Evolutionary conservation across 352 stramenopile species (phyloP).

Genomic region (Phytophthora pini): DNA sequence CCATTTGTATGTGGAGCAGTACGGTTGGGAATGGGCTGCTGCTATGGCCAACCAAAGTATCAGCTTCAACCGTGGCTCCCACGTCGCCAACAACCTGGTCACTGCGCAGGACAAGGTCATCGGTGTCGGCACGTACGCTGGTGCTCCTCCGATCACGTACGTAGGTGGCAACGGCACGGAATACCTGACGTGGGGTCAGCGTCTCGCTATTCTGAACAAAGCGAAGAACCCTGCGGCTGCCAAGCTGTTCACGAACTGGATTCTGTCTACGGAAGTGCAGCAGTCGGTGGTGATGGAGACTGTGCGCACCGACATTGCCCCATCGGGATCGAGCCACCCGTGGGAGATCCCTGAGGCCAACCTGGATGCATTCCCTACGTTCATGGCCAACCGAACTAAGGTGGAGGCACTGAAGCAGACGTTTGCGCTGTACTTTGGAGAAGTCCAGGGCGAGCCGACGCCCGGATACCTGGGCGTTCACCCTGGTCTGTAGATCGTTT

Average conservation of each 20-base stretch:
- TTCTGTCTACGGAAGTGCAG: conserved; percentile 44
- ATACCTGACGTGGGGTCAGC: conserved; percentile 53
- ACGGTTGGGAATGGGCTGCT: conserved; percentile 38
- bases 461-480: conserved; percentile 47
- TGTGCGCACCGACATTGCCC: conserved; percentile 48
- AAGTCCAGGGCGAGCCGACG: conserved; percentile 51
- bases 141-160: not conserved
- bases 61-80: conserved; percentile 40
- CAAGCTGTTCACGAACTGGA: conserved; percentile 69
- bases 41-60: conserved; percentile 50
- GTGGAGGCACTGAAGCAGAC: conserved; percentile 49
- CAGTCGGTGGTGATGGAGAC: conserved; percentile 21
- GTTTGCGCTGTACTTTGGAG: conserved; percentile 63
- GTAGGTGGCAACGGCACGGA: conserved; percentile 25
- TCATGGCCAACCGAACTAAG: conserved; percentile 57
- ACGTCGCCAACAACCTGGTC: conserved; percentile 18
- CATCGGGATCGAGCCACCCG: conserved; percentile 5
- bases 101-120: conserved; percentile 38
- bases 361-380: conserved; percentile 36
- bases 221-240: conserved; percentile 49
- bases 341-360: conserved; percentile 46
- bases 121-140: conserved; percentile 19
- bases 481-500: conserved; percentile 28
- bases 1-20: conserved; percentile 33
- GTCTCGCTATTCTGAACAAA: conserved; percentile 57